Evolutionary conservation across 176 grass and related monocot genomes (phyloP), one percentile per base, ranked within the genome.

Genomic region (Bromus sterilis): DNA sequence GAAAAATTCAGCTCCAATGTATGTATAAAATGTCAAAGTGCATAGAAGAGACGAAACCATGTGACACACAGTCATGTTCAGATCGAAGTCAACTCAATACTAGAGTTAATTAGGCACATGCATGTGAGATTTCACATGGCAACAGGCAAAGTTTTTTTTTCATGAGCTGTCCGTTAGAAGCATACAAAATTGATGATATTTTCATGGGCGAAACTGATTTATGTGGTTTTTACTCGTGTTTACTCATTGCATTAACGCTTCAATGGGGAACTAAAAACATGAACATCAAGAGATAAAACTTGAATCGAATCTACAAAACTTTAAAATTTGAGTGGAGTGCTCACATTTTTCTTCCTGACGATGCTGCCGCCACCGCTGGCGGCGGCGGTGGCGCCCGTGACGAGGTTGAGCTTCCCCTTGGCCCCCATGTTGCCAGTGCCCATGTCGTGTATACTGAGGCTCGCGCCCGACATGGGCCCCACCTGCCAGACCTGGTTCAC

Each of bases 401-500:
- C 30, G 1, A 97, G 83, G 83, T 97, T 91, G 23, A 97, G 77
- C 78, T 80, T 89, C 34, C 94, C 94, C 68, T 11, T 80, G 59
- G 92, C 31, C 10, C 36, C 63, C 59, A 2, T 12, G 74, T 81
- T 97, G 18, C 63, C 94, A 1, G 2, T 0, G 0, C 1, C 20
- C 0, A 88, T 12, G 13, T 1, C 66, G 39, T 97, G 94, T 21
- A 4, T 0, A 6, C 0, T 2, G 23, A 86, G 78, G 37, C 24
- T 18, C 6, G 87, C 91, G 35, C 57, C 26, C 0, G 60, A 48
- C 9, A 83, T 49, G 0, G 77, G 24, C 0, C 82, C 63, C 1
- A 92, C 92, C 83, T 94, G 92, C 94, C 94, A 97, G 16, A 94
- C 85, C 83, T 94, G 91, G 72, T 92, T 97, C 9, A 92, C 39